A percentile compares a stretch with the other conserved stretches of the same genome.
Conservation (phyloP, 1,284 basidiomycete genomes). For the Trichosporon asahii region DNA sequence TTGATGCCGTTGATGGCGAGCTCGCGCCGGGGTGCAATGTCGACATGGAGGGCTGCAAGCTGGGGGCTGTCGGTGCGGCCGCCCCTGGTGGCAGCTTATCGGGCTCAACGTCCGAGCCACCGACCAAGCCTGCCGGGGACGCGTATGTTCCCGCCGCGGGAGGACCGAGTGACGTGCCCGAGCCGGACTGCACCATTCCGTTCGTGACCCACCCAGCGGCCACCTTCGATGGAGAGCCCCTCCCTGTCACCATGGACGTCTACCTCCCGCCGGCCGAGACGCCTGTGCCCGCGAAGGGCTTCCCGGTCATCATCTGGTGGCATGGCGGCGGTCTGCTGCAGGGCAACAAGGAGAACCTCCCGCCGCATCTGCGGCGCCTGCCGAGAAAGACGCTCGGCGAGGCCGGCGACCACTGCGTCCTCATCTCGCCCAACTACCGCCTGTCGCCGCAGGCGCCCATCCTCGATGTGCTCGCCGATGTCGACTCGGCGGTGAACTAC, state of each 20-base stretch:
- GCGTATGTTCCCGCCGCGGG: constrained; percentile 17
- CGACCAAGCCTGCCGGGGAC: neutral
- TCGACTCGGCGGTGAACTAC: constrained; percentile 35
- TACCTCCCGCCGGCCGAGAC: constrained; percentile 36
- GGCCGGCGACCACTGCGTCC: constrained; percentile 30
- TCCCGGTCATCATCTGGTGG: constrained; percentile 47
- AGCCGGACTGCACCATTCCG: constrained; percentile 35
- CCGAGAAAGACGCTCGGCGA: constrained; percentile 26
- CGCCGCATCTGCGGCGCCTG: constrained; percentile 45
- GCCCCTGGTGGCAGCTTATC: neutral
- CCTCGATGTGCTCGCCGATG: constrained; percentile 45
- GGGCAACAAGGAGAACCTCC: constrained; percentile 51
- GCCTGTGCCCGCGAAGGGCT: constrained; percentile 20
- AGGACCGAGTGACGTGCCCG: constrained; percentile 27
- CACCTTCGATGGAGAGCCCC: constrained; percentile 46
- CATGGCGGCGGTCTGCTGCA: constrained; percentile 49
- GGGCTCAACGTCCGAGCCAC: neutral
- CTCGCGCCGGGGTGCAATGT: constrained; percentile 27
- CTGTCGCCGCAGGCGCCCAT: constrained; percentile 45
- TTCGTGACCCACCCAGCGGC: constrained; percentile 43
- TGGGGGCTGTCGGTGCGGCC: constrained; percentile 5
- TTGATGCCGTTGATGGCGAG: constrained; percentile 29
- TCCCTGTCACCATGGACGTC: constrained; percentile 43
- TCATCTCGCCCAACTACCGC: constrained; percentile 48
- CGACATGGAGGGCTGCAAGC: constrained; percentile 33